Percentiles rank a stretch among this genome's conserved stretches.
Evolutionary conservation across 1,139 yeast species (phyloP).

Genomic region (Blastobotrys buckinghamii): DNA sequence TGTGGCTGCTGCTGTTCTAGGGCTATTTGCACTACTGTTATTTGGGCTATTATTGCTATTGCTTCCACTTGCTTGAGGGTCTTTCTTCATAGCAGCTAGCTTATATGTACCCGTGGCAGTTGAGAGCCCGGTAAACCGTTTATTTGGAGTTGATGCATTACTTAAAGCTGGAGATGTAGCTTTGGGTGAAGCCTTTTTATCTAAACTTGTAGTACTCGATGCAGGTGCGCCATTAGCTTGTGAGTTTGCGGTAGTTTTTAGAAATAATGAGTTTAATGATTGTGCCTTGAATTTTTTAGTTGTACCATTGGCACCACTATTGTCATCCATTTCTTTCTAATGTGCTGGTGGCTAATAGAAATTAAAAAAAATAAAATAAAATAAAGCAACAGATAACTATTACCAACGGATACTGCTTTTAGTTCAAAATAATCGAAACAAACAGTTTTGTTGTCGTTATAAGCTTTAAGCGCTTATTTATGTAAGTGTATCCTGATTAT

Average conservation of each 20-base stretch:
- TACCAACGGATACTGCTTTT: too few species aligned
- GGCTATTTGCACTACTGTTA: conserved; percentile 20
- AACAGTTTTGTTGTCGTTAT: too few species aligned
- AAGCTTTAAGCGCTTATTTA: too few species aligned
- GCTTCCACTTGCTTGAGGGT: conserved; percentile 14
- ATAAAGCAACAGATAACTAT: too few species aligned
- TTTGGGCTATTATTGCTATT: conserved; percentile 9
- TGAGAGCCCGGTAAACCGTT: conserved; percentile 24
- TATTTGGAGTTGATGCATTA: conserved; percentile 18
- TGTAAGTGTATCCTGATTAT: too few species aligned
- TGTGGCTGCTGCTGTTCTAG: conserved; percentile 24
- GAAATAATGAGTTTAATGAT: conserved; percentile 33
- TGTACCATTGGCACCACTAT: conserved; percentile 6
- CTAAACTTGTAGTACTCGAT: not conserved
- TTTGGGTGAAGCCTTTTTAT: conserved; percentile 6
- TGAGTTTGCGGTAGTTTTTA: conserved; percentile 13
- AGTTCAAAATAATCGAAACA: too few species aligned
- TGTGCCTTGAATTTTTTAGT: conserved; percentile 35
- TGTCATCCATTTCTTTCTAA: not conserved
- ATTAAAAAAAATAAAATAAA: too few species aligned
- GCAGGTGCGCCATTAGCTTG: not conserved
- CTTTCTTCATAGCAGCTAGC: conserved; percentile 31
- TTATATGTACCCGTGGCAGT: conserved; percentile 34
- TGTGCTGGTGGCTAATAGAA: too few species aligned
- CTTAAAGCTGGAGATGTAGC: not conserved